These are phyloP conservation scores for Trichoderma sp. DNA, from an alignment of 2,329 filamentous ascomycete genomes.

Conservation along the genomic window DNA sequence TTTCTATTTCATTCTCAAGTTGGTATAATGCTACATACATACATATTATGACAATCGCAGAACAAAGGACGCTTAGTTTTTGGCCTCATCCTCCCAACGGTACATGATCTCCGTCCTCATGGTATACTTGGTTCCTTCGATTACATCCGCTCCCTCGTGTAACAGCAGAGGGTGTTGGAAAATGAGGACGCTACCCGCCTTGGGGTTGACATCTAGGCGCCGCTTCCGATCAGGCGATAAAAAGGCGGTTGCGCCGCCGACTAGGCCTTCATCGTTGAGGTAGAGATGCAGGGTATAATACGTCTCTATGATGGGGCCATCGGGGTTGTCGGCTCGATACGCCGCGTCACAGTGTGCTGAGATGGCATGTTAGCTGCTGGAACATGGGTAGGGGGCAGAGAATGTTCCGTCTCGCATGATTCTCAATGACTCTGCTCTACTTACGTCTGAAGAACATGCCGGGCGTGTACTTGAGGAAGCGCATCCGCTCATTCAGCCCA, in stretches of 20 bases:
- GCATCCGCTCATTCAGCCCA: slow-evolving; percentile 67
- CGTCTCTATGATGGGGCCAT: slow-evolving; percentile 49
- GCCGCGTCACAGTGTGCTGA: slow-evolving; percentile 66
- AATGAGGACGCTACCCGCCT: slow-evolving; percentile 55
- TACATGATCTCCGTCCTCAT: slow-evolving; percentile 57
- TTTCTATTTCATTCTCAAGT: neutral
- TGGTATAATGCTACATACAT: neutral
- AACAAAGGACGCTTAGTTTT: neutral
- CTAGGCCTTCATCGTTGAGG: slow-evolving; percentile 36
- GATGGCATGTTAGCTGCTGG: neutral
- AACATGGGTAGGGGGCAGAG: too few species aligned
- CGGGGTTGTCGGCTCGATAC: slow-evolving; percentile 41
- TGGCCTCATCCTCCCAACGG: slow-evolving; percentile 27
- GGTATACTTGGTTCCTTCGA: slow-evolving; percentile 53
- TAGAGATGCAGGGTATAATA: slow-evolving; percentile 57
- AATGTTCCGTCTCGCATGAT: neutral
- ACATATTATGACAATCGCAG: neutral
- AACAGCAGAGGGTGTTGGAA: slow-evolving; percentile 54
- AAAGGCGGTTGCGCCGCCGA: slow-evolving; percentile 57
- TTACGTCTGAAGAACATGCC: slow-evolving; percentile 69
- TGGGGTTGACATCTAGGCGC: slow-evolving; percentile 53
- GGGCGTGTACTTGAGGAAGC: slow-evolving; percentile 69
- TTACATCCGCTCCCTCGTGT: slow-evolving; percentile 54
- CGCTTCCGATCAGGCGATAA: slow-evolving; percentile 41
- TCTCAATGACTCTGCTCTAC: slow-evolving; percentile 13